Conservation (phyloP, 805 yeast species). For the Barnettozyma pratensis region DNA sequence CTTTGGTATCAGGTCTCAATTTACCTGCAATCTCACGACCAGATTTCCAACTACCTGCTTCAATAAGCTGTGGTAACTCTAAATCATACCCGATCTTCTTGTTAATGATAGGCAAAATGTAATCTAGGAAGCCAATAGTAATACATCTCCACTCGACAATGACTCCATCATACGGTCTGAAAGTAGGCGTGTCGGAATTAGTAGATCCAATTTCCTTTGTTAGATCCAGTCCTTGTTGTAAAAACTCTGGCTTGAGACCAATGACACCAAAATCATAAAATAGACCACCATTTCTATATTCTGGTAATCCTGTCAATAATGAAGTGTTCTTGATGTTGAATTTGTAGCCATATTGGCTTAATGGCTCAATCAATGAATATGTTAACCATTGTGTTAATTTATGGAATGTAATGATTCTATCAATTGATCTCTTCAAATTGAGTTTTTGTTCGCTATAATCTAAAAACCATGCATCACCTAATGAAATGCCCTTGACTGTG, state of each 20-base stretch:
- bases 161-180: conserved; percentile 48
- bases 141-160: conserved; percentile 67
- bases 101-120: conserved; percentile 47
- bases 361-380: conserved; percentile 52
- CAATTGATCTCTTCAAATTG: conserved; percentile 21
- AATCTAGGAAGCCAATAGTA: conserved; percentile 53
- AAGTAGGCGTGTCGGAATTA: conserved; percentile 39
- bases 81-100: conserved; percentile 36
- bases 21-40: conserved; percentile 56
- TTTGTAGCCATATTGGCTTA: conserved; percentile 41
- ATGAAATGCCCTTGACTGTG: conserved; percentile 40
- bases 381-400: conserved; percentile 65
- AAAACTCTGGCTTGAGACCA: conserved; percentile 37
- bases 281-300: conserved; percentile 71
- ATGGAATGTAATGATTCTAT: conserved; percentile 54
- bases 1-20: conserved; percentile 42
- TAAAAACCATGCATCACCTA: conserved; percentile 62
- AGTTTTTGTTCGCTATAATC: conserved; percentile 26
- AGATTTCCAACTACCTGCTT: conserved; percentile 66
- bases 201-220: conserved; percentile 26
- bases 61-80: conserved; percentile 52
- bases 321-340: conserved; percentile 68
- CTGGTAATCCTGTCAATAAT: conserved; percentile 82
- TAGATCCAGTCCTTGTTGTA: conserved; percentile 33
- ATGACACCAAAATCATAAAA: conserved; percentile 52